A percentile compares a stretch with the other conserved stretches of the same genome.
Conservation (phyloP, 306 rosid genomes). For the Inga leiocalycina region DNA sequence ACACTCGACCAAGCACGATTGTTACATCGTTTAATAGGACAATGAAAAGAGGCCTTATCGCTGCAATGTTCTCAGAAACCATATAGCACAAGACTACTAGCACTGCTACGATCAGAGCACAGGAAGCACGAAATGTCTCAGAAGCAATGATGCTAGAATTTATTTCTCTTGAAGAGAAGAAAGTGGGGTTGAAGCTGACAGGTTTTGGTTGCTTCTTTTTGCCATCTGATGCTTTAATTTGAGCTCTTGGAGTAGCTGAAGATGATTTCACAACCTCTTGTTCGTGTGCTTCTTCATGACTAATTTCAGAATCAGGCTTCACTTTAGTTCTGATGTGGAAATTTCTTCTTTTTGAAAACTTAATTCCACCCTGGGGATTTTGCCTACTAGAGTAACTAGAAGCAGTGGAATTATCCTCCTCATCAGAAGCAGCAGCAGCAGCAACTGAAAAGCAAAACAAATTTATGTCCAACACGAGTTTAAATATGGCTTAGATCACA, state of each 20-base stretch:
- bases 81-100: constrained; percentile 56
- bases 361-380: constrained; percentile 38
- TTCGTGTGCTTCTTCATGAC: background rate
- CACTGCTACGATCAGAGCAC: constrained; percentile 58
- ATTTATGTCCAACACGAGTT: background rate
- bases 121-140: constrained; percentile 53
- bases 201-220: constrained; percentile 21
- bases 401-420: constrained; percentile 14
- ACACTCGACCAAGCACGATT: constrained; percentile 52
- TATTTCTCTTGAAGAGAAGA: constrained; percentile 69
- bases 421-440: background rate
- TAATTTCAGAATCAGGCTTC: constrained; percentile 13
- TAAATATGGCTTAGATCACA: background rate
- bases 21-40: constrained; percentile 67
- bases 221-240: constrained; percentile 7
- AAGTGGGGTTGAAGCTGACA: background rate
- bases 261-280: constrained; percentile 23
- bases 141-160: constrained; percentile 64
- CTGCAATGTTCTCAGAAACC: constrained; percentile 46
- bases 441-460: constrained; percentile 31
- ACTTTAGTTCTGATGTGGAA: background rate
- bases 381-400: constrained; percentile 17
- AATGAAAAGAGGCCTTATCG: constrained; percentile 70
- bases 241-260: constrained; percentile 13
- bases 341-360: constrained; percentile 22